Conservation (phyloP, 768 basidiomycete genomes). For the Leccinum rimulosum region DNA sequence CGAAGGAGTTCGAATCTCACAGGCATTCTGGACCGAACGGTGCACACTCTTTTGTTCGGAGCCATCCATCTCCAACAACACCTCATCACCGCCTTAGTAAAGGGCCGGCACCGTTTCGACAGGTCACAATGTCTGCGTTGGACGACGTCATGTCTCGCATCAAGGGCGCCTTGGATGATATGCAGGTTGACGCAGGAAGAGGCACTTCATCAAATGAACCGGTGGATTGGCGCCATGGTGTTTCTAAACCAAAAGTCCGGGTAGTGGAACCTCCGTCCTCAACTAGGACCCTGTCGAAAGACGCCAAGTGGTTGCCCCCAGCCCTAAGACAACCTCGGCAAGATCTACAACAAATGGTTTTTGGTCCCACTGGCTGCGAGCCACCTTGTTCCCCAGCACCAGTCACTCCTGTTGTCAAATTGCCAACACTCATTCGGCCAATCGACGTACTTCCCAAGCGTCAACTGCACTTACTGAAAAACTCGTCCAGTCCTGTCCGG, state of each 20-base stretch:
- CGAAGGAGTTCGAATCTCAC: constrained; percentile 20
- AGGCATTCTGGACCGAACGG: constrained; percentile 21
- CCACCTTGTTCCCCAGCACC: constrained; percentile 49
- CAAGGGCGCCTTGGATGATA: constrained; percentile 71
- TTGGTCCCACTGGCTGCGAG: constrained; percentile 45
- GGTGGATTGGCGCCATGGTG: constrained; percentile 21
- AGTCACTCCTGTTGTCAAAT: constrained; percentile 39
- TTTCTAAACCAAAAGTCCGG: constrained; percentile 22
- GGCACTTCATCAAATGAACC: constrained; percentile 15
- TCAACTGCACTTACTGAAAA: constrained; percentile 46
- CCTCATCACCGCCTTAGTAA: constrained; percentile 24
- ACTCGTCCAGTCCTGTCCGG: constrained; percentile 39
- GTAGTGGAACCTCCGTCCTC: constrained; percentile 15
- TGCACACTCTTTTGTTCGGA: constrained; percentile 11
- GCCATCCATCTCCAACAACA: constrained; percentile 15
- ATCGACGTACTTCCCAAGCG: constrained; percentile 47
- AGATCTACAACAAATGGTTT: constrained; percentile 44
- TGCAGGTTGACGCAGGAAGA: constrained; percentile 49
- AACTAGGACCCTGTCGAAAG: constrained; percentile 29
- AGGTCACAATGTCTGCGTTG: constrained; percentile 66
- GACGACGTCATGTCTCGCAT: constrained; percentile 85
- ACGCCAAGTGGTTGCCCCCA: constrained; percentile 56
- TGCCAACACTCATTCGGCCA: constrained; percentile 45
- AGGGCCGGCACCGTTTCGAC: constrained; percentile 36
- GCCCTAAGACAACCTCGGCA: constrained; percentile 40